phyloP scores from a whole-genome alignment of 768 basidiomycete genomes.

The Strobilomyces echinocephalus region DNA sequence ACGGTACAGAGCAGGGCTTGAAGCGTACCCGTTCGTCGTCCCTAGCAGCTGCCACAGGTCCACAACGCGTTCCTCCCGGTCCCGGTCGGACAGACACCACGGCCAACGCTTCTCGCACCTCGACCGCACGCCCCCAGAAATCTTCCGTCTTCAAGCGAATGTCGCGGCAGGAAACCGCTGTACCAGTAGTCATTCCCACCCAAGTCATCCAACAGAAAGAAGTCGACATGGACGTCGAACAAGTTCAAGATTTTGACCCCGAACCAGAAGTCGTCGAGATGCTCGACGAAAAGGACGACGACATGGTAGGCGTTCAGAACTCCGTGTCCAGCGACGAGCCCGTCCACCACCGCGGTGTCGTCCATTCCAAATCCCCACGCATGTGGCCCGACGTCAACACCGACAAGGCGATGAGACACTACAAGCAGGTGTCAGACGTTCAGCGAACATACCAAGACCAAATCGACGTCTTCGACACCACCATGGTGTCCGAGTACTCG shows the following conservation, averaged over 20 bases:
- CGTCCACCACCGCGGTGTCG: conserved; percentile 32
- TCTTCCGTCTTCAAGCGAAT: conserved; percentile 38
- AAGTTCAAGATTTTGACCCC: conserved; percentile 26
- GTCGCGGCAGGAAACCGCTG: conserved; percentile 38
- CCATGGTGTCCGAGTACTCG: conserved; percentile 98
- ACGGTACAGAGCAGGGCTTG: conserved; percentile 45
- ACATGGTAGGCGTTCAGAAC: conserved; percentile 51
- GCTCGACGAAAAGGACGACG: conserved; percentile 52
- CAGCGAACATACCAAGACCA: conserved; percentile 64
- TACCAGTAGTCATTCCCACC: conserved; percentile 39
- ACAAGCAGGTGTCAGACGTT: conserved; percentile 61
- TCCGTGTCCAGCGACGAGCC: conserved; percentile 45
- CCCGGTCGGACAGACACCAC: conserved; percentile 47
- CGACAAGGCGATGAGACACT: conserved; percentile 51
- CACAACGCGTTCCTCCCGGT: conserved; percentile 68
- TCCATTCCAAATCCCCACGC: conserved; percentile 42
- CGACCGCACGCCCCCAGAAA: conserved; percentile 24
- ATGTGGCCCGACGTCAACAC: conserved; percentile 76
- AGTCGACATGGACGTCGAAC: conserved; percentile 63
- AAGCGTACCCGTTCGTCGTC: conserved; percentile 65
- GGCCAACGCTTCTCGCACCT: conserved; percentile 37
- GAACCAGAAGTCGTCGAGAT: conserved; percentile 40
- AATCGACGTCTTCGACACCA: conserved; percentile 65
- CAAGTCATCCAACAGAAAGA: conserved; percentile 43
- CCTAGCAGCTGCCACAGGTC: conserved; percentile 52